Base-by-base conservation (phyloP, 768 basidiomycete genomes). In the Coprinellus aureogranulatus region DNA sequence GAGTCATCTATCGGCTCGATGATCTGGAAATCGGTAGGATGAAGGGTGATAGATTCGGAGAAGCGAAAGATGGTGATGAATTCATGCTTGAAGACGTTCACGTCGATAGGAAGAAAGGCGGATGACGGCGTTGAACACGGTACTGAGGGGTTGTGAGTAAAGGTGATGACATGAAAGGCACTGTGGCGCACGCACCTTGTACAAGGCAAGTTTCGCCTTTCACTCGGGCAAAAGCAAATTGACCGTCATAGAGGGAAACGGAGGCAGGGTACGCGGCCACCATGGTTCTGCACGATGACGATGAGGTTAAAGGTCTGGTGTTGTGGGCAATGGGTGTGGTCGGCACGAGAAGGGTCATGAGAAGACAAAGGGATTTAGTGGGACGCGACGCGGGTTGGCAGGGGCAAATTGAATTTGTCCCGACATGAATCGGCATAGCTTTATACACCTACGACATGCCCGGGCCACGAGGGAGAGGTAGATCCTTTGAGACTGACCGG, bases 51-150 rank as follows among this genome's bases (percentile, higher is more conserved):
- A 45, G 68, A 68, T 62, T 81, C 75, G 9, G 72, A 68, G 55
- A 82, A 79, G 39, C 85, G 83, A 63, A 86, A 87, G 52, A 87
- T 87, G 61, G 81, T 81, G 67, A 81, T 81, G 61, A 85, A 85
- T 67, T 86, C 85, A 64, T 86, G 83, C 57, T 74, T 76, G 66
- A 81, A 83, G 45, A 82, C 73, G 65, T 81, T 81, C n/a, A 81
- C 76, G 51, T 82, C 77, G 37, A 81, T 71, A 9, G 78, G 69
- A 14, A 75, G 74, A 42, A 81, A 66, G 25, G 79, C 71, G 2
- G 80, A 78, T n/a, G 67, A 61, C n/a, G 78, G 75, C 0, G 75
- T 75, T 39, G 68, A 69, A 27, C 65, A 59, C 2, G 76, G 75
- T 23, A 79, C 78, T 79, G 37, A n/a, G 34, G 25, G 54, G 51